Base-by-base conservation (phyloP, 306 rosid species). In the Echinosophora koreensis region DNA sequence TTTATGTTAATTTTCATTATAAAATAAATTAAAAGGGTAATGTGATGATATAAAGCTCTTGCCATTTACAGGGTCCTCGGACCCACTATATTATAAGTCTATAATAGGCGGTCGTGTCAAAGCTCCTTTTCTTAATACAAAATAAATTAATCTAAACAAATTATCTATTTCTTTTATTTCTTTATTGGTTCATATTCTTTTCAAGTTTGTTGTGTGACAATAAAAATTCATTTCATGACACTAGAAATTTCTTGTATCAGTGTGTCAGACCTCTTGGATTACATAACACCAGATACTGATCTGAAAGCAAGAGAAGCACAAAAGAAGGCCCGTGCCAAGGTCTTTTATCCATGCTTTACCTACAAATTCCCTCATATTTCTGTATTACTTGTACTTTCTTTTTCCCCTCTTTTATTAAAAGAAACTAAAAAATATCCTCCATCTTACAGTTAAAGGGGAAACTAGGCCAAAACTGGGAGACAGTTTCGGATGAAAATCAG, bases 221-320 rank as follows among this genome's bases (percentile, higher is more conserved):
- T 17, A 28, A 69, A 56, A 35, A 65, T 35, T 6, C 39, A 35
- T 35, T 35, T 35, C 39, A 35, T 35, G 39, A 35, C 39, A 34
- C 38, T 34, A 34, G 6, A 35, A 77, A 30, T 69, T 16, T 35
- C 55, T 72, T 83, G 69, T 74, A 77, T 76, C 86, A 92, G 98
- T 77, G 98, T 94, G 71, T 94, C 97, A 58, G 98, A 94, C 81
- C 98, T 94, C 78, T 84, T 94, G 91, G 98, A 94, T 86, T 94
- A 92, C 76, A 94, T 94, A 76, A 89, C 97, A 35, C 98, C 98
- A 12, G 97, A 94, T 76, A 91, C 97, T 54, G 95, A 92, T 84
- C 74, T 85, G 80, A 94, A 92, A 87, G 92, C 93, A 27, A 87
- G 98, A 82, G 98, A 94, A 72, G 94, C 97, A 62, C 98, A 93